Conservation (phyloP, 108 stramenopile species). For the Nitzschia sp. region DNA sequence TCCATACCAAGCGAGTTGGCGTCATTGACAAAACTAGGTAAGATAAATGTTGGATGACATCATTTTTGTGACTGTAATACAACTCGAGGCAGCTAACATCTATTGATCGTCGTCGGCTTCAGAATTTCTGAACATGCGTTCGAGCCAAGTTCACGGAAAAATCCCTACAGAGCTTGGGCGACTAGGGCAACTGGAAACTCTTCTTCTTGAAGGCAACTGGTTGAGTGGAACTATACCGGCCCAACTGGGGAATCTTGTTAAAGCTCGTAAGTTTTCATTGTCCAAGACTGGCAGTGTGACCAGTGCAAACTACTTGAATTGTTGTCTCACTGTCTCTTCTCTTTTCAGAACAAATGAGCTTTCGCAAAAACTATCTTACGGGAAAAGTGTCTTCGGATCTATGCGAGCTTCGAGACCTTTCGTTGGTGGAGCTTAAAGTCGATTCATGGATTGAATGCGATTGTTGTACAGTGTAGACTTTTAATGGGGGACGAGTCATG, state of each 20-base stretch:
- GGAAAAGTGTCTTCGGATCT: constrained; percentile 23
- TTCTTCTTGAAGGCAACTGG: constrained; percentile 24
- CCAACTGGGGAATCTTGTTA: constrained; percentile 38
- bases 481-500: background rate
- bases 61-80: background rate
- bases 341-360: constrained; percentile 22
- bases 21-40: constrained; percentile 33
- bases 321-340: too few relatives aligned
- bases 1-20: constrained; percentile 48
- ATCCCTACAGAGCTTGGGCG: constrained; percentile 47
- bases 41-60: background rate
- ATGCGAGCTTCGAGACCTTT: constrained; percentile 23
- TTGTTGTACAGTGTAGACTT: constrained; percentile 21
- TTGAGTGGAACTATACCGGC: constrained; percentile 42
- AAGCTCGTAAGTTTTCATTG: constrained; percentile 16
- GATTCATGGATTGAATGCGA: constrained; percentile 29
- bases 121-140: constrained; percentile 41
- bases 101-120: too few relatives aligned
- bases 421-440: constrained; percentile 20
- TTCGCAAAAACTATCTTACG: constrained; percentile 30
- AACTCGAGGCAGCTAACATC: too few relatives aligned
- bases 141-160: constrained; percentile 5
- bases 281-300: too few relatives aligned
- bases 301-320: too few relatives aligned
- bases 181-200: constrained; percentile 21